Evolutionary conservation across 2,329 filamentous ascomycete species (phyloP).

Genomic region (Cryphonectria carpinicola): DNA sequence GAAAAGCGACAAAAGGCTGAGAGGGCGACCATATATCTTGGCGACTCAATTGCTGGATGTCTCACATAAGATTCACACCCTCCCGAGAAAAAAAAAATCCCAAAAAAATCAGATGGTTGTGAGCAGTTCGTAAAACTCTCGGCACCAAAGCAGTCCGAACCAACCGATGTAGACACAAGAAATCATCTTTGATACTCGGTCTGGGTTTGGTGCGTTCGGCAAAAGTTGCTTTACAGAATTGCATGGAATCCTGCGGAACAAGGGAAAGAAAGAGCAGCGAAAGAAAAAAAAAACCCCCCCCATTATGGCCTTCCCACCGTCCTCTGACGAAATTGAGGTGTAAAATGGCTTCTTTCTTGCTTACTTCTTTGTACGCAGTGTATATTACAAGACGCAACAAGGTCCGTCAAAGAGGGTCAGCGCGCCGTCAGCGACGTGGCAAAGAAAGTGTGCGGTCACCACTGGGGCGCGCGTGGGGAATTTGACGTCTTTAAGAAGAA

Average conservation of each 20-base stretch:
- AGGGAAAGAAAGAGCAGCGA: too few relatives aligned
- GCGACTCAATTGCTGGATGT: neutral
- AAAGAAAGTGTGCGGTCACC: neutral
- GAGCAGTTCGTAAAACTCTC: too few relatives aligned
- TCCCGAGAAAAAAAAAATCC: neutral
- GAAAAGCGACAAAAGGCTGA: neutral
- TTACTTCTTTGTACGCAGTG: neutral
- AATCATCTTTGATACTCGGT: neutral
- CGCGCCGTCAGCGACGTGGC: neutral
- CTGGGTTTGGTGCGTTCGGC: neutral
- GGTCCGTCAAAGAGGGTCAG: neutral
- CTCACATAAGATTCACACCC: neutral
- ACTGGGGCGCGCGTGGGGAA: neutral
- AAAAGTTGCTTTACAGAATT: neutral
- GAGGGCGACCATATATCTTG: neutral
- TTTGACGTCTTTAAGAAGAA: slow-evolving; percentile 8
- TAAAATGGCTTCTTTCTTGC: too few relatives aligned
- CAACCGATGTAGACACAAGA: neutral
- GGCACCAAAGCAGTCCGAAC: too few relatives aligned
- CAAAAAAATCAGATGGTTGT: neutral
- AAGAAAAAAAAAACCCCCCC: neutral
- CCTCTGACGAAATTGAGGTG: neutral
- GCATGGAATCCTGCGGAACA: neutral
- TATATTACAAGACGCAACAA: neutral
- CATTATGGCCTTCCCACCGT: neutral